Percentiles rank a stretch among this genome's conserved stretches.
These are phyloP conservation scores for Calonectria montana DNA, from an alignment of 2,329 filamentous ascomycete species.

Conservation along the genomic window DNA sequence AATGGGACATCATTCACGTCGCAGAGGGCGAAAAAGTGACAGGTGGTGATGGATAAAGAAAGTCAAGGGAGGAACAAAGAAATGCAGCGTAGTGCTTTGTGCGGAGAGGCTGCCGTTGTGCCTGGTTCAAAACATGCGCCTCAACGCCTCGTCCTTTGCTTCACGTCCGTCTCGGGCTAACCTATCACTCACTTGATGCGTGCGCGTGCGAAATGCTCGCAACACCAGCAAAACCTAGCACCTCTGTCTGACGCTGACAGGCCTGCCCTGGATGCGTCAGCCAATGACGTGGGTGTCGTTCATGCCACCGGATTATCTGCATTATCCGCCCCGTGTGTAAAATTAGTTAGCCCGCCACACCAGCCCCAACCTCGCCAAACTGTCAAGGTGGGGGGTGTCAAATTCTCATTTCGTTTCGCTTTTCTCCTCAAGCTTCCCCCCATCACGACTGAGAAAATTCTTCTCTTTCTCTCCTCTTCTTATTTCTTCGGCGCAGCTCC, in stretches of 20 bases:
- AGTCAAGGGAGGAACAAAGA: background rate
- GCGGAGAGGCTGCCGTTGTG: slow-evolving; percentile 12
- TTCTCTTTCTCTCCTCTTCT: slow-evolving; percentile 26
- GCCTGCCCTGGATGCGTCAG: slow-evolving; percentile 19
- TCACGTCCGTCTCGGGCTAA: slow-evolving; percentile 14
- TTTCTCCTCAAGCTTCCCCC: slow-evolving; percentile 33
- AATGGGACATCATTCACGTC: slow-evolving; percentile 13
- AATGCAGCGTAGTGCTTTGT: background rate
- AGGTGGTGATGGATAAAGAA: background rate
- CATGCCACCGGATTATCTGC: slow-evolving; percentile 26
- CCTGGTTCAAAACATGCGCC: slow-evolving; percentile 21
- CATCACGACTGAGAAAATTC: slow-evolving; percentile 36
- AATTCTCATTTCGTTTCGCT: slow-evolving; percentile 46
- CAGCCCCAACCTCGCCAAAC: slow-evolving; percentile 41
- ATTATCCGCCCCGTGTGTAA: slow-evolving; percentile 26
- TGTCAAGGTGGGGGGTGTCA: slow-evolving; percentile 42
- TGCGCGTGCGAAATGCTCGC: slow-evolving; percentile 13
- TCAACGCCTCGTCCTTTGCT: slow-evolving; percentile 13
- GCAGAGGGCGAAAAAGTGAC: background rate
- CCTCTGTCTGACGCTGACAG: slow-evolving; percentile 1
- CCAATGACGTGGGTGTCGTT: slow-evolving; percentile 39
- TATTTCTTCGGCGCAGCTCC: slow-evolving; percentile 36
- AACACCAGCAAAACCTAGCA: slow-evolving; percentile 7
- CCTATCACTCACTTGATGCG: slow-evolving; percentile 26
- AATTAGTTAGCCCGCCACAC: slow-evolving; percentile 27